phyloP scores from a whole-genome alignment of 352 stramenopile genomes.

The Globisporangium spiculum region DNA sequence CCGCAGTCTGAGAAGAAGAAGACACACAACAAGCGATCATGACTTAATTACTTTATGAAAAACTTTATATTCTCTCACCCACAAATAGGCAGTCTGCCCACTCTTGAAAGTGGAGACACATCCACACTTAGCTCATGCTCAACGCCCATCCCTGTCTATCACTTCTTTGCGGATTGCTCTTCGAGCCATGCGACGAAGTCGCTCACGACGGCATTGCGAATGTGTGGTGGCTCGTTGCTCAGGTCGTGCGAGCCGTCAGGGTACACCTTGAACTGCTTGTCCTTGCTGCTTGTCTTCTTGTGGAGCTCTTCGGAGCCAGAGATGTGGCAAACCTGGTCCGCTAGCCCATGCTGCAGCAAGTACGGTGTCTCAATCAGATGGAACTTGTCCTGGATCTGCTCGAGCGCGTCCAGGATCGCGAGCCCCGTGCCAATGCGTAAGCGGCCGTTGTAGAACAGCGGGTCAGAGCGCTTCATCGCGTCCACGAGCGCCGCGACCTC shows the following conservation, averaged over 20 bases:
- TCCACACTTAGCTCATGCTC: background rate
- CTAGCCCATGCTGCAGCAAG: conserved; percentile 68
- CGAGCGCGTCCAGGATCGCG: conserved; percentile 63
- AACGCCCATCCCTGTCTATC: background rate
- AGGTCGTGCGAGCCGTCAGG: conserved; percentile 61
- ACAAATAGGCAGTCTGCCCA: background rate
- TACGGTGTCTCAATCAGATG: conserved; percentile 69
- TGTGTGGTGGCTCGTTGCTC: conserved; percentile 63
- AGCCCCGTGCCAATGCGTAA: conserved; percentile 72
- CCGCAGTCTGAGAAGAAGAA: conserved; percentile 23
- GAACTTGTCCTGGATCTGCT: conserved; percentile 50
- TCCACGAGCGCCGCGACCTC: conserved; percentile 55
- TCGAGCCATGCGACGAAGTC: conserved; percentile 78
- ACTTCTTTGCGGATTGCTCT: conserved; percentile 25
- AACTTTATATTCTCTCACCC: background rate
- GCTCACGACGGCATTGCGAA: conserved; percentile 55
- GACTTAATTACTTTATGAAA: conserved; percentile 5
- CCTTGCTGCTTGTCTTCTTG: conserved; percentile 42
- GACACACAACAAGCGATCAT: background rate
- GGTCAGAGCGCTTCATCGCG: conserved; percentile 51
- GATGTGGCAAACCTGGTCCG: conserved; percentile 69
- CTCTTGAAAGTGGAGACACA: background rate
- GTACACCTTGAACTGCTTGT: conserved; percentile 77
- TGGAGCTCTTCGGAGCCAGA: conserved; percentile 62
- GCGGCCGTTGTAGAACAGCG: conserved; percentile 70